Base-by-base conservation (phyloP, 495 filamentous ascomycete genomes). In the Aspergillus asperescens region DNA sequence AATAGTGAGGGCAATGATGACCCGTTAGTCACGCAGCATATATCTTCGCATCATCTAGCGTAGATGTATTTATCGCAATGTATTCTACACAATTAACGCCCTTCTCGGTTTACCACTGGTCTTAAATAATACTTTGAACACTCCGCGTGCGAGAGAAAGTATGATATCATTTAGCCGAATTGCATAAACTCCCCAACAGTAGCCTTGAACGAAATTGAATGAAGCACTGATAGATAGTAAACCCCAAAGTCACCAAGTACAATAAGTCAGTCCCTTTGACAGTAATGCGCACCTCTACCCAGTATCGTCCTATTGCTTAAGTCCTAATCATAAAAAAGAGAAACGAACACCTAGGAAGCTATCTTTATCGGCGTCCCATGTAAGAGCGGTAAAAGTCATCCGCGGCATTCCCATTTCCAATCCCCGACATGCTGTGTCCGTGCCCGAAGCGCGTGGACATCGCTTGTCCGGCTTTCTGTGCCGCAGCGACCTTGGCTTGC, bases 351-450 rank as follows among this genome's bases (percentile, higher is more conserved):
- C 19, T 12, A 41, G 15, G 32, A 46, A 35, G 32, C 41, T 35
- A 45, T 34, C 8, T 64, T 59, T 68, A 84, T 62, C 80, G 76
- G 42, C 80, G 76, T 45, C 82, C 81, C 75, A 84, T 82, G 67
- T 83, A 90, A 13, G 87, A 90, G 28, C 85, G 80, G 63, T 88
- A 90, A 66, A 93, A 91, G 60, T 86, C 85, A 65, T 93, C 88
- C 7, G 83, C 82, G 3, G 84, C 84, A 41, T 61, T 68, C 54
- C 86, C 84, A 56, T 76, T 79, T 19, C 61, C 73, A 67, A 74
- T 73, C 9, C 84, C 83, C 25, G 70, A 68, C 56, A 75, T 79
- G 57, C 75, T 75, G 61, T 77, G 80, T 1, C 72, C 65, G 20
- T 76, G 70, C 38, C 85, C 81, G 53, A 92, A 76, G 38, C 80